phyloP scores from a whole-genome alignment of 2,329 filamentous ascomycete species.

The Ophiostoma ips region DNA sequence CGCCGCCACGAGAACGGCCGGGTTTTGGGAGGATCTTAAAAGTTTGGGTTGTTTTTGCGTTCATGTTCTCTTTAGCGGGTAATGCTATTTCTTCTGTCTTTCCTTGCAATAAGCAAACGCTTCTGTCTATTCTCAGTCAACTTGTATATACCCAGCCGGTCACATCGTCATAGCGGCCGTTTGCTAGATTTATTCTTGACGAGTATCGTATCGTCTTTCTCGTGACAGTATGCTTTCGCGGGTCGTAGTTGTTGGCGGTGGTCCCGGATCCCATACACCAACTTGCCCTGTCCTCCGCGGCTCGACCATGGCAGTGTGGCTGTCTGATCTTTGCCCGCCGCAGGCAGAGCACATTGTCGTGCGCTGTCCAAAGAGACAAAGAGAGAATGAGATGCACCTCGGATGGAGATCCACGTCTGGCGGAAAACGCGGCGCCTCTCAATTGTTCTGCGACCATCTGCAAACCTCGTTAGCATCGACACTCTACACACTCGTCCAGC shows the following conservation, averaged over 20 bases:
- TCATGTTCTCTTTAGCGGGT: neutral
- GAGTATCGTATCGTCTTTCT: slow-evolving; percentile 7
- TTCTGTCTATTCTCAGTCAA: too few relatives aligned
- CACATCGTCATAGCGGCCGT: too few relatives aligned
- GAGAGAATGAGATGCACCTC: neutral
- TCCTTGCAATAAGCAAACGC: neutral
- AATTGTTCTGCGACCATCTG: slow-evolving; percentile 50
- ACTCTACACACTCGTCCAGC: too few relatives aligned
- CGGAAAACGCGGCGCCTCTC: slow-evolving; percentile 16
- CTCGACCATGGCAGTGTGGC: slow-evolving; percentile 1
- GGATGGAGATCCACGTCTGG: neutral
- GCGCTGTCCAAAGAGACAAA: neutral
- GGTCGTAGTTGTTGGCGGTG: neutral
- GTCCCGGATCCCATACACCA: neutral
- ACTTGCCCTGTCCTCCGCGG: neutral
- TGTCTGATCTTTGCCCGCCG: neutral
- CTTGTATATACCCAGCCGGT: too few relatives aligned
- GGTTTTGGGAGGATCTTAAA: neutral
- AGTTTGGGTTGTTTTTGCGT: neutral
- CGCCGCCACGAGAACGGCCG: neutral
- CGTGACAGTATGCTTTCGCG: neutral
- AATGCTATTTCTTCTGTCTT: neutral
- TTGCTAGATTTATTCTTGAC: too few relatives aligned
- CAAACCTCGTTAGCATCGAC: too few relatives aligned
- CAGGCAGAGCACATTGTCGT: neutral